Evolutionary conservation across 2,329 filamentous ascomycete species (phyloP).

Genomic region (Alternaria triticina): DNA sequence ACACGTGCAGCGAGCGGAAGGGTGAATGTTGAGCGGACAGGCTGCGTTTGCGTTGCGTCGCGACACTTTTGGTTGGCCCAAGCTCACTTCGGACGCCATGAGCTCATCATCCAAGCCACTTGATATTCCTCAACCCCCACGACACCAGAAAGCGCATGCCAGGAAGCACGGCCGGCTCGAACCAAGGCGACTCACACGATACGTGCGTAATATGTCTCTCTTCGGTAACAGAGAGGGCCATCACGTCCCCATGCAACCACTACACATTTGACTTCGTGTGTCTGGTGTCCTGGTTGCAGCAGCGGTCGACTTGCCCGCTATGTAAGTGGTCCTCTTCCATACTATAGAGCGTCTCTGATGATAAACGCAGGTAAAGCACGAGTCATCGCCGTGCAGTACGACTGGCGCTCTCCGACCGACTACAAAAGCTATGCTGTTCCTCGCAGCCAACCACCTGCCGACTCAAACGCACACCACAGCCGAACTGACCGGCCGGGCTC

Average conservation of each 20-base stretch:
- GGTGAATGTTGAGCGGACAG: constrained; percentile 2
- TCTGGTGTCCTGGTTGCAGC: constrained; percentile 79
- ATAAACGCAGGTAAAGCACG: constrained; percentile 55
- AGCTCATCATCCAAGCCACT: constrained; percentile 15
- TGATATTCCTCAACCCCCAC: not conserved
- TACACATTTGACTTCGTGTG: constrained; percentile 85
- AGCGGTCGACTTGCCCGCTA: constrained; percentile 75
- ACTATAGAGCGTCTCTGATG: not conserved
- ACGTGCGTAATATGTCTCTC: constrained; percentile 88
- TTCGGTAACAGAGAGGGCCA: constrained; percentile 71
- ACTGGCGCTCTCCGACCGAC: constrained; percentile 59
- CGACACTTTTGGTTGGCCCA: constrained; percentile 23
- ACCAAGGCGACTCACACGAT: constrained; percentile 30
- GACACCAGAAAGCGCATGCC: constrained; percentile 31
- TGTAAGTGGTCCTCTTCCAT: constrained; percentile 63
- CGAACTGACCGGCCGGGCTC: constrained; percentile 4
- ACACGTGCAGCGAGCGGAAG: constrained; percentile 8
- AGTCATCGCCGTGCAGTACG: constrained; percentile 69
- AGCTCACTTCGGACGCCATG: constrained; percentile 23
- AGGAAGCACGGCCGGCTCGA: constrained; percentile 21
- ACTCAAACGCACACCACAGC: not conserved
- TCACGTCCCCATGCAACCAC: constrained; percentile 79
- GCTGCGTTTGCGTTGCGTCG: constrained; percentile 12
- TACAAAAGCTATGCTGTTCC: constrained; percentile 66
- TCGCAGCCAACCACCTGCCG: constrained; percentile 23